Evolutionary conservation across 768 basidiomycete species (phyloP).

Genomic region (Naganishia friedmannii): DNA sequence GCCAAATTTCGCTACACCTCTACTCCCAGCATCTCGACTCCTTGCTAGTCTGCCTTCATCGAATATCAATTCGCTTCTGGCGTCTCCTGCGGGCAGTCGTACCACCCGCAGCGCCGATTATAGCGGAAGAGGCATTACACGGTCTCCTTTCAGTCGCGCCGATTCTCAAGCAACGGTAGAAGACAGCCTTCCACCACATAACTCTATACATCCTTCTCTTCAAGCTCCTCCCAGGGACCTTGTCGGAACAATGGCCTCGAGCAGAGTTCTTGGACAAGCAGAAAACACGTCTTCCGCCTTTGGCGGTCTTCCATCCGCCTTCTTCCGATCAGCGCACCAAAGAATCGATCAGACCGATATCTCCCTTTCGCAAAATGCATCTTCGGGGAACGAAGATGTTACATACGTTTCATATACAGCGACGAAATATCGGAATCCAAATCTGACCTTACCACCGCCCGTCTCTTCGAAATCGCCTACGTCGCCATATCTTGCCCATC

Average conservation of each 20-base stretch:
- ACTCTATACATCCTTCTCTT: conserved; percentile 15
- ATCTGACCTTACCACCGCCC: neutral
- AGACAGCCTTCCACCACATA: conserved; percentile 7
- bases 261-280: neutral
- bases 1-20: conserved; percentile 1
- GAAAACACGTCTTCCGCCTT: conserved; percentile 2
- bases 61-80: conserved; percentile 7
- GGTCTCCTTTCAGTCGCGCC: conserved; percentile 13
- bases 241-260: neutral
- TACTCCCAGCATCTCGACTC: conserved; percentile 9
- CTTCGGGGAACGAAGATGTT: neutral
- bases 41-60: neutral
- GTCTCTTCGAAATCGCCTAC: neutral
- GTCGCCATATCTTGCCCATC: conserved; percentile 2
- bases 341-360: neutral
- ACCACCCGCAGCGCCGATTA: neutral
- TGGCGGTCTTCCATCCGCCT: conserved; percentile 6
- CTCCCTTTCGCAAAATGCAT: neutral
- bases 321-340: conserved; percentile 14
- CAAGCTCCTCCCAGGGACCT: conserved; percentile 8
- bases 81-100: conserved; percentile 1
- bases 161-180: conserved; percentile 27
- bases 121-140: neutral
- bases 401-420: neutral
- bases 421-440: neutral